Evolutionary conservation across 1,284 basidiomycete genomes (phyloP).

Genomic region (Cystobasidium sp.): DNA sequence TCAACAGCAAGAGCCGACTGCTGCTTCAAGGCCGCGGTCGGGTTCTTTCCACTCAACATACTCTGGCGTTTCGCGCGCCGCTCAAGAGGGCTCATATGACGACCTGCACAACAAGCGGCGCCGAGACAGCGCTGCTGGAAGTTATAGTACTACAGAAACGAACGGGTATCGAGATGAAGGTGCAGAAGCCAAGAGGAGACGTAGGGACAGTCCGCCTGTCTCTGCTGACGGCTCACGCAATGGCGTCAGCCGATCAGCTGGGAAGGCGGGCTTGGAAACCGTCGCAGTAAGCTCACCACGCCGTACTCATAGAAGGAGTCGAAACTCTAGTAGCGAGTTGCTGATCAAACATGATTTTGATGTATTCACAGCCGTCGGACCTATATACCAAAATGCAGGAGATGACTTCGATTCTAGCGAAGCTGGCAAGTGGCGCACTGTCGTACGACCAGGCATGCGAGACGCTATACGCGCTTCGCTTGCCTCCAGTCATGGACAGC

Average conservation of each 20-base stretch:
- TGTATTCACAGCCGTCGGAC: background rate
- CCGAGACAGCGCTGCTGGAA: background rate
- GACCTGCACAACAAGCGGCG: background rate
- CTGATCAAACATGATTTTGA: background rate
- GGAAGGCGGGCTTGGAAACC: background rate
- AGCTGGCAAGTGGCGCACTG: constrained; percentile 26
- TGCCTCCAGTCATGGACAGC: constrained; percentile 21
- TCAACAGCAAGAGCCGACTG: too few relatives aligned
- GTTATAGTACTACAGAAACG: too few relatives aligned
- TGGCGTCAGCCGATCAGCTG: too few relatives aligned
- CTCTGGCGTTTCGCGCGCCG: background rate
- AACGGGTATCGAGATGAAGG: background rate
- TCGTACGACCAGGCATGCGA: constrained; percentile 20
- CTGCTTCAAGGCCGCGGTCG: background rate
- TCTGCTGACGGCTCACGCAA: background rate
- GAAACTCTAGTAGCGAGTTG: too few relatives aligned
- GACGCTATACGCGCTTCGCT: constrained; percentile 21
- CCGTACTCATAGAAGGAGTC: too few relatives aligned
- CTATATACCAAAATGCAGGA: background rate
- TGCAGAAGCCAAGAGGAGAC: background rate
- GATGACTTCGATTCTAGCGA: constrained; percentile 14
- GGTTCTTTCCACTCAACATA: background rate
- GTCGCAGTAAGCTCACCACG: background rate
- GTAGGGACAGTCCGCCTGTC: background rate
- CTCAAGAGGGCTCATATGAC: background rate